These are phyloP conservation scores for Volutella citrinella DNA, from an alignment of 2,329 filamentous ascomycete species.

Conservation along the genomic window DNA sequence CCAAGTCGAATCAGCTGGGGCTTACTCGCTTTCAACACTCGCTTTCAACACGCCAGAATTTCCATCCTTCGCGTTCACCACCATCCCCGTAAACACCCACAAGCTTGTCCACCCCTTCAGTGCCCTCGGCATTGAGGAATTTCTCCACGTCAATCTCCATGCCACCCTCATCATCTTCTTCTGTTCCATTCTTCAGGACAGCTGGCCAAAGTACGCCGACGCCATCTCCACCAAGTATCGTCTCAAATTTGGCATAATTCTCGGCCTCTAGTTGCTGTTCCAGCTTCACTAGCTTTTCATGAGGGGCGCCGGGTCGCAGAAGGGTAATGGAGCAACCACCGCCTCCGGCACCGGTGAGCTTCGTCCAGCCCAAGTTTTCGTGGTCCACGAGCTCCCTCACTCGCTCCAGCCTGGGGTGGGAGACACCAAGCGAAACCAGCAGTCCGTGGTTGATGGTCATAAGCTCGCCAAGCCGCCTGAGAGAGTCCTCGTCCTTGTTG, in stretches of 20 bases:
- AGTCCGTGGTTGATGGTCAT: conserved; percentile 94
- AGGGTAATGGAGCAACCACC: conserved; percentile 95
- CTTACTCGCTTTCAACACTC: too few relatives aligned
- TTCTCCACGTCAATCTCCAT: conserved; percentile 89
- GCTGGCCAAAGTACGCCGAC: conserved; percentile 94
- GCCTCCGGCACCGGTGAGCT: conserved; percentile 91
- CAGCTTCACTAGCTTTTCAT: conserved; percentile 57
- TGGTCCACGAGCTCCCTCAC: conserved; percentile 89
- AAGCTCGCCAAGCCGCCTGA: conserved; percentile 78
- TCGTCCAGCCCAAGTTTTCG: conserved; percentile 91
- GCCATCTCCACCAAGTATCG: conserved; percentile 87
- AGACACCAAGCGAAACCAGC: conserved; percentile 86
- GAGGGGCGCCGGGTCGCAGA: conserved; percentile 63
- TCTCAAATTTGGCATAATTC: conserved; percentile 82
- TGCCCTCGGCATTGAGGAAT: conserved; percentile 78
- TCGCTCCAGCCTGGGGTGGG: conserved; percentile 87
- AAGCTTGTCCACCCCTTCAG: conserved; percentile 79
- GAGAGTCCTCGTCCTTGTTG: conserved; percentile 55
- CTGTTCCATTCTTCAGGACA: conserved; percentile 79
- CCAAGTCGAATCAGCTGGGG: too few relatives aligned
- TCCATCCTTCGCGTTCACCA: conserved; percentile 76
- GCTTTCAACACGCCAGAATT: conserved; percentile 73
- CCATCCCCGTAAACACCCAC: conserved; percentile 73
- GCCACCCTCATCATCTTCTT: conserved; percentile 73
- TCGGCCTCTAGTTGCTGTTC: conserved; percentile 64